These are phyloP conservation scores for Gossypium lobatum DNA, from an alignment of 441 rosid genomes.

Conservation along the genomic window DNA sequence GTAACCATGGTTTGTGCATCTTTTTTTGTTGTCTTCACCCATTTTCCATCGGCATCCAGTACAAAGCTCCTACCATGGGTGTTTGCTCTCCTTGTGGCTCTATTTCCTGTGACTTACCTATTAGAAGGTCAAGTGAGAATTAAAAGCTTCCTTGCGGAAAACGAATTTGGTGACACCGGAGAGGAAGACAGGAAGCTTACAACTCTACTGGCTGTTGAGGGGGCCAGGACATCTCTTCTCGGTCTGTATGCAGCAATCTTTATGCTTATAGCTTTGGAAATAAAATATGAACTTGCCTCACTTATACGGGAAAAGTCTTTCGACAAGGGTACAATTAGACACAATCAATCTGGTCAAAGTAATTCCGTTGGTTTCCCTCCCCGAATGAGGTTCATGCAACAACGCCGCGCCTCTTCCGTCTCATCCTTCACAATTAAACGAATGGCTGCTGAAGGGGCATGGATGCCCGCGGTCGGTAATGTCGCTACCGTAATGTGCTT, in stretches of 20 bases:
- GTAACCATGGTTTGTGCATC: slow-evolving; percentile 85
- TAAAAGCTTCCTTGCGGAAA: slow-evolving; percentile 52
- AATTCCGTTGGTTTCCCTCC: slow-evolving; percentile 43
- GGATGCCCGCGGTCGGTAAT: slow-evolving; percentile 98
- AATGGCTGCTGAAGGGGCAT: slow-evolving; percentile 93
- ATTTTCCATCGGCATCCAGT: slow-evolving; percentile 96
- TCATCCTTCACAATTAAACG: slow-evolving; percentile 80
- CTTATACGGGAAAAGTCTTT: slow-evolving; percentile 77
- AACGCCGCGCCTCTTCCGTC: slow-evolving; percentile 63
- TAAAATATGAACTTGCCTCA: slow-evolving; percentile 87
- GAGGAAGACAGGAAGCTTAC: slow-evolving; percentile 83
- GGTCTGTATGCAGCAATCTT: slow-evolving; percentile 94
- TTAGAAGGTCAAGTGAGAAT: slow-evolving; percentile 95
- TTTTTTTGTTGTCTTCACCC: slow-evolving; percentile 89
- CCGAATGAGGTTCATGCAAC: slow-evolving; percentile 93
- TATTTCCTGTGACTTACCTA: slow-evolving; percentile 89
- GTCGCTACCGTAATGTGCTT: slow-evolving; percentile 94
- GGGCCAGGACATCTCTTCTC: slow-evolving; percentile 94
- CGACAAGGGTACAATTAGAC: slow-evolving; percentile 64
- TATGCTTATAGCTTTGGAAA: slow-evolving; percentile 92
- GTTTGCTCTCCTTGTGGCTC: slow-evolving; percentile 93
- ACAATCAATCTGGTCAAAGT: slow-evolving; percentile 50
- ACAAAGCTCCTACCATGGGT: slow-evolving; percentile 94
- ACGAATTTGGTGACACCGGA: slow-evolving; percentile 36
- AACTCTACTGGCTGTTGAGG: slow-evolving; percentile 85